Evolutionary conservation across 148 eudicot genomes (phyloP).

Genomic region (Talinum fruticosum): DNA sequence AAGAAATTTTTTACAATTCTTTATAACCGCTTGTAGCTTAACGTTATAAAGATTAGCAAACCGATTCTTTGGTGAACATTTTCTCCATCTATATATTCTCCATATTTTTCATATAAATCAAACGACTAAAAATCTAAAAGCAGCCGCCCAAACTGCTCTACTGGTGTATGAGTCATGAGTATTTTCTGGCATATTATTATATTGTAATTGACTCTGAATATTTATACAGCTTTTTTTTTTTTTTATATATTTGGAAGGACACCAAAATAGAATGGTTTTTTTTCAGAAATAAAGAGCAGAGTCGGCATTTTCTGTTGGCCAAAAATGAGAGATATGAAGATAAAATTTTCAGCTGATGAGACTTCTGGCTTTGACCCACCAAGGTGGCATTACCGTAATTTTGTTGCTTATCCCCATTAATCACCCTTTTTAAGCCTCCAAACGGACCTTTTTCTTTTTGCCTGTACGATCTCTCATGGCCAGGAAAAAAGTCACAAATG

Average conservation of each 20-base stretch:
- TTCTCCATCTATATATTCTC: neutral
- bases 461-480: neutral
- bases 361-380: neutral
- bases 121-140: too few species aligned
- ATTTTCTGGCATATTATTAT: neutral
- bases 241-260: neutral
- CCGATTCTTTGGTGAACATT: neutral
- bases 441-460: conserved; percentile 18
- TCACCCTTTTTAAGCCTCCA: conserved; percentile 17
- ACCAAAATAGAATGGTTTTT: neutral
- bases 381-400: neutral
- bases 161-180: neutral
- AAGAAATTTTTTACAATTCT: too few species aligned
- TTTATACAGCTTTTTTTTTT: too few species aligned
- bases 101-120: neutral
- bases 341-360: neutral
- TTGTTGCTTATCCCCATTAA: neutral
- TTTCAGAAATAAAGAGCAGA: too few species aligned
- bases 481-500: too few species aligned
- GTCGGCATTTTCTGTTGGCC: too few species aligned
- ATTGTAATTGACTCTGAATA: neutral
- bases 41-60: too few species aligned
- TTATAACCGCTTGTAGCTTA: too few species aligned
- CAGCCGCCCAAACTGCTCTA: neutral
- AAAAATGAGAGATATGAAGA: too few species aligned